A percentile compares a stretch with the other conserved stretches of the same genome.
Evolutionary conservation across 1,284 basidiomycete species (phyloP).

Genomic region (Nidula niveotomentosa): DNA sequence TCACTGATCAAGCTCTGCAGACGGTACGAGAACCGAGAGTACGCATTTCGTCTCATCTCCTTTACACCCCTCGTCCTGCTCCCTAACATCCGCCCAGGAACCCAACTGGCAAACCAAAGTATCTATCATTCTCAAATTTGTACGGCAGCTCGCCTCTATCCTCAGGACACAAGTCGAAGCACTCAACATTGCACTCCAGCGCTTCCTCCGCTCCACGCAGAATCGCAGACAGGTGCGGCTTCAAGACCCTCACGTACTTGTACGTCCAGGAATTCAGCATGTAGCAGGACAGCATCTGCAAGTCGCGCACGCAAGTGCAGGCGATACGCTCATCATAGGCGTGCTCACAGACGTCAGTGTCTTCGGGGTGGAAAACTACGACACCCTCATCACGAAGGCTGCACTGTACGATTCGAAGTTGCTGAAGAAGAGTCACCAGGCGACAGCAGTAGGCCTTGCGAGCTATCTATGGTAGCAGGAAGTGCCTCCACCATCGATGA

Average conservation of each 20-base stretch:
- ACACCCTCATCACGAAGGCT: conserved; percentile 94
- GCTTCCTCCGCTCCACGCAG: conserved; percentile 94
- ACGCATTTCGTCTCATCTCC: conserved; percentile 40
- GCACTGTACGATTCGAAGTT: conserved; percentile 92
- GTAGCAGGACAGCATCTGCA: conserved; percentile 94
- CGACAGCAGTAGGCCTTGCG: conserved; percentile 89
- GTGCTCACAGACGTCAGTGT: conserved; percentile 83
- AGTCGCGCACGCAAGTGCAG: conserved; percentile 89
- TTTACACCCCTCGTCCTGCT: conserved; percentile 8
- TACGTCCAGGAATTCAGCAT: conserved; percentile 96
- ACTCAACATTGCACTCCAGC: conserved; percentile 83
- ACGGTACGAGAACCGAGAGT: conserved; percentile 81
- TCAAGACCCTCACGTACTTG: conserved; percentile 93
- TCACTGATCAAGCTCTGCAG: conserved; percentile 88
- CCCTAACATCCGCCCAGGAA: conserved; percentile 46
- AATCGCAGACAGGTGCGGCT: conserved; percentile 90
- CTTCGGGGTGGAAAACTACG: conserved; percentile 91
- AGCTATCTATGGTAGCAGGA: conserved; percentile 98
- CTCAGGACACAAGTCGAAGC: conserved; percentile 91
- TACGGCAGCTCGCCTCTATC: conserved; percentile 88
- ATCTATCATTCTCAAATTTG: conserved; percentile 84
- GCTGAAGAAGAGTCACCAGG: conserved; percentile 95
- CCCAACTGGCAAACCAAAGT: conserved; percentile 78
- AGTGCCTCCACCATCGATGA: conserved; percentile 39
- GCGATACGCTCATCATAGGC: conserved; percentile 92